These are phyloP conservation scores for Salvia splendens DNA, from an alignment of 257 asterid genomes.

Conservation along the genomic window DNA sequence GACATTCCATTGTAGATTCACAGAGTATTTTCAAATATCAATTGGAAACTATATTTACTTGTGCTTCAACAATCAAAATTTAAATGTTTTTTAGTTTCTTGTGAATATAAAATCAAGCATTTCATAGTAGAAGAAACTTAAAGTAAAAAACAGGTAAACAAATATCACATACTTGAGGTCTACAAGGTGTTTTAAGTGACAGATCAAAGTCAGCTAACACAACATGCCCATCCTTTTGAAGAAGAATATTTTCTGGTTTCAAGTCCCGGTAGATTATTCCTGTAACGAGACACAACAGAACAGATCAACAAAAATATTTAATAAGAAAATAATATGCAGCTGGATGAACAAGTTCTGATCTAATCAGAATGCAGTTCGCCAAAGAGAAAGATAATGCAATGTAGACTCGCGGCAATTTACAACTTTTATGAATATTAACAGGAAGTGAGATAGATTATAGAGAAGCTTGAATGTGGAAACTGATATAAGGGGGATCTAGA, in stretches of 20 bases:
- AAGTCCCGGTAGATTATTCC: constrained; percentile 93
- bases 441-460: not conserved
- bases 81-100: not conserved
- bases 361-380: not conserved
- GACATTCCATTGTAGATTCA: too few species aligned
- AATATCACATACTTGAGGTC: constrained; percentile 71
- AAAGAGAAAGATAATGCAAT: not conserved
- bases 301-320: constrained; percentile 2
- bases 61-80: too few species aligned
- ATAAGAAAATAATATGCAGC: constrained; percentile 19
- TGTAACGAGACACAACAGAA: constrained; percentile 40
- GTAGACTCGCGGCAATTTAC: not conserved
- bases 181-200: constrained; percentile 77
- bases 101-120: constrained; percentile 12
- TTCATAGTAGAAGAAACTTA: not conserved
- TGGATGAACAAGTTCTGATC: not conserved
- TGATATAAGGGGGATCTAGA: not conserved
- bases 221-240: constrained; percentile 85
- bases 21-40: too few species aligned
- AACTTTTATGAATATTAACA: not conserved
- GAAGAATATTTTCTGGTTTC: constrained; percentile 92
- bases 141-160: not conserved
- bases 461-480: not conserved
- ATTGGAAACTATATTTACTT: too few species aligned
- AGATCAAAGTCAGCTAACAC: constrained; percentile 87